A percentile compares a stretch with the other conserved stretches of the same genome.
phyloP scores from a whole-genome alignment of 495 filamentous ascomycete species.

The Talaromyces proteolyticus region DNA sequence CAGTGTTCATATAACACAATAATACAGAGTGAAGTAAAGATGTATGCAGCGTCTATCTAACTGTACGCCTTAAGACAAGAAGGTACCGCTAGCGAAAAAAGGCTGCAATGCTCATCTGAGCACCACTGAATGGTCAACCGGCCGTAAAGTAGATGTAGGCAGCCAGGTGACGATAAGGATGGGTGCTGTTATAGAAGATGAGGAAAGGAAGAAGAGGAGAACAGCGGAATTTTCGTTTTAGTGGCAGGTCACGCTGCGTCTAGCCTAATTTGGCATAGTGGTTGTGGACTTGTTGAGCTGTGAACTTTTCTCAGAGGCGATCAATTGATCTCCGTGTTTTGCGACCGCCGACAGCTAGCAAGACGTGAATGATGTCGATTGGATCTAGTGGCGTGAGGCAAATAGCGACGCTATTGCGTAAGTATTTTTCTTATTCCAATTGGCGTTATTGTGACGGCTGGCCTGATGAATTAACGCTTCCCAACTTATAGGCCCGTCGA shows the following conservation, averaged over 20 bases:
- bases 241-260: constrained; percentile 18
- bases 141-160: constrained; percentile 25
- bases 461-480: background rate
- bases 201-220: constrained; percentile 10
- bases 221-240: background rate
- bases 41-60: constrained; percentile 68
- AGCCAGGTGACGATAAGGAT: constrained; percentile 61
- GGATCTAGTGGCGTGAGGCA: constrained; percentile 41
- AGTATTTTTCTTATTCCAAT: constrained; percentile 10
- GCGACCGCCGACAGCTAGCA: constrained; percentile 6
- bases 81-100: constrained; percentile 73
- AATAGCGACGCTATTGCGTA: constrained; percentile 35
- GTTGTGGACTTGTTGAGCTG: constrained; percentile 18
- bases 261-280: constrained; percentile 23
- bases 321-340: constrained; percentile 3
- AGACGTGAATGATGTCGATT: constrained; percentile 35
- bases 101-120: constrained; percentile 52
- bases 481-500: constrained; percentile 31
- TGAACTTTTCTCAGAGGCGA: constrained; percentile 38
- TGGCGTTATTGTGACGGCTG: background rate
- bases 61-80: constrained; percentile 57
- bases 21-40: constrained; percentile 8
- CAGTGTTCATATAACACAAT: background rate
- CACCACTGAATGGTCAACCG: constrained; percentile 61
- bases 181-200: constrained; percentile 39